phyloP scores from a whole-genome alignment of 129 eudicot genomes.

The Ambrosia trifida region DNA sequence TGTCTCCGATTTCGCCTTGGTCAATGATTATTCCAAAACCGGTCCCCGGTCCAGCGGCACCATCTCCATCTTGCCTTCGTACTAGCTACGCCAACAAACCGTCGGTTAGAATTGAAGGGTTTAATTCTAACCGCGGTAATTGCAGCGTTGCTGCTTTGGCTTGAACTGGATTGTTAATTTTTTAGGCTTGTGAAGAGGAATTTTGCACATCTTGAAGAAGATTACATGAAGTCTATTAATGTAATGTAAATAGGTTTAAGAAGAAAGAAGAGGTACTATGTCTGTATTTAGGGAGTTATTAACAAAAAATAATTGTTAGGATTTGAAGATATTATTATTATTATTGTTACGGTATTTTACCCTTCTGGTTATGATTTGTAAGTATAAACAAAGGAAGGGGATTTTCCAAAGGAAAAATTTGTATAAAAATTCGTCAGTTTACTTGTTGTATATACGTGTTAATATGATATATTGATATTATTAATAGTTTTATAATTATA shows the following conservation, averaged over 20 bases:
- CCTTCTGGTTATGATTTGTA: slow-evolving; percentile 56
- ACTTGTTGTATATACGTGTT: slow-evolving; percentile 10
- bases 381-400: slow-evolving; percentile 44
- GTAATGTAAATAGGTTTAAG: slow-evolving; percentile 20
- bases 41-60: slow-evolving; percentile 32
- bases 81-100: slow-evolving; percentile 77
- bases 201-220: slow-evolving; percentile 39
- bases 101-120: slow-evolving; percentile 85
- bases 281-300: slow-evolving; percentile 28
- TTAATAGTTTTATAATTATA: not conserved
- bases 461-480: slow-evolving; percentile 3
- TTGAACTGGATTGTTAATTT: slow-evolving; percentile 27
- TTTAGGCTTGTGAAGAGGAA: slow-evolving; percentile 31
- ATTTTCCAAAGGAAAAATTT: slow-evolving; percentile 29
- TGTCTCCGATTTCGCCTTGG: slow-evolving; percentile 53
- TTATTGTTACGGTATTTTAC: slow-evolving; percentile 18
- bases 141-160: slow-evolving; percentile 95
- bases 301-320: slow-evolving; percentile 39
- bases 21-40: slow-evolving; percentile 40
- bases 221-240: not conserved
- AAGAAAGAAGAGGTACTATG: not conserved
- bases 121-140: slow-evolving; percentile 70
- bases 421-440: slow-evolving; percentile 23
- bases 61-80: slow-evolving; percentile 55
- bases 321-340: not conserved